Evolutionary conservation across 768 basidiomycete species (phyloP).

Genomic region (Neoboletus magnificus): DNA sequence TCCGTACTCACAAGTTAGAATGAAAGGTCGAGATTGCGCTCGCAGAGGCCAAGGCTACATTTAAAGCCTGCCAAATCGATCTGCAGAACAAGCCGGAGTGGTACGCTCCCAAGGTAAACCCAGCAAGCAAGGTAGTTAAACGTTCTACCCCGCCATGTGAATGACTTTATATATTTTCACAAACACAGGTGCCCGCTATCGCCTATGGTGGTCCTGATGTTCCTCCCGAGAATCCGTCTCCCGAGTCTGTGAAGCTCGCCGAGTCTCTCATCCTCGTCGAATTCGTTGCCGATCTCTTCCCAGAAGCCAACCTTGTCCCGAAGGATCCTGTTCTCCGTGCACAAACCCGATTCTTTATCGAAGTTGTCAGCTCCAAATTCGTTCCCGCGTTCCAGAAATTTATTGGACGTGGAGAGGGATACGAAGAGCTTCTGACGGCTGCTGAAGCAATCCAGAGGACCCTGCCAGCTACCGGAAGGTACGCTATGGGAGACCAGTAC

Average conservation of each 20-base stretch:
- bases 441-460: slow-evolving; percentile 50
- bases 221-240: slow-evolving; percentile 53
- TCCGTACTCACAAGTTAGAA: neutral
- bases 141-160: neutral
- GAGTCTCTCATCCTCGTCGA: slow-evolving; percentile 67
- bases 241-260: slow-evolving; percentile 56
- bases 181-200: slow-evolving; percentile 34
- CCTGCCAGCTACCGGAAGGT: slow-evolving; percentile 42
- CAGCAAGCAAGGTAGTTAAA: slow-evolving; percentile 53
- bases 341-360: slow-evolving; percentile 60
- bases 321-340: slow-evolving; percentile 55
- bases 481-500: slow-evolving; percentile 30
- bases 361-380: slow-evolving; percentile 48
- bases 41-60: slow-evolving; percentile 48
- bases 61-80: slow-evolving; percentile 55
- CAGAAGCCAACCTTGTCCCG: slow-evolving; percentile 47
- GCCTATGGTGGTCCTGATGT: slow-evolving; percentile 60
- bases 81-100: slow-evolving; percentile 64
- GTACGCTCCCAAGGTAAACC: slow-evolving; percentile 65
- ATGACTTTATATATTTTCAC: neutral
- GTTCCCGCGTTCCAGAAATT: slow-evolving; percentile 37
- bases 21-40: slow-evolving; percentile 60
- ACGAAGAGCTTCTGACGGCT: slow-evolving; percentile 39
- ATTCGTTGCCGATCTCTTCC: slow-evolving; percentile 61
- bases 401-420: slow-evolving; percentile 38